Percentiles rank a stretch among this genome's conserved stretches.
Conservation (phyloP, 228 moss, liverwort and hornwort species). For the Sphagnum fallax region DNA sequence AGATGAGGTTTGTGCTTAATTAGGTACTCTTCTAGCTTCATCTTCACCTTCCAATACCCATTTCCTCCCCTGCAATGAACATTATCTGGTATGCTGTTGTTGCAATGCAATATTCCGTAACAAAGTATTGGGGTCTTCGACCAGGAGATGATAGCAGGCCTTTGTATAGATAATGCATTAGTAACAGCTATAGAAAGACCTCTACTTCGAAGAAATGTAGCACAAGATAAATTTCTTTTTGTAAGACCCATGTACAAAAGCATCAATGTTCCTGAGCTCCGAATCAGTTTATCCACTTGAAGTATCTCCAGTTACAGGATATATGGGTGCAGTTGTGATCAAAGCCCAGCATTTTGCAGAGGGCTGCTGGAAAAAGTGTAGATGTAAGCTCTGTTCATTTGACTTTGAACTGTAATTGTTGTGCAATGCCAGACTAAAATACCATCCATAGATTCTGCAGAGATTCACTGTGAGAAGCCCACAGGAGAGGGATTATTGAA, state of each 20-base stretch:
- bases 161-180: slow-evolving; percentile 82
- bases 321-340: background rate
- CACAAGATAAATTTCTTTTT: slow-evolving; percentile 22
- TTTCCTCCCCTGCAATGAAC: too few species aligned
- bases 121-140: background rate
- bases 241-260: background rate
- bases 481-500: slow-evolving; percentile 66
- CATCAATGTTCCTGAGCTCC: background rate
- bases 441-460: slow-evolving; percentile 70
- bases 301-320: background rate
- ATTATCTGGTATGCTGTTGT: too few species aligned
- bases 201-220: slow-evolving; percentile 89
- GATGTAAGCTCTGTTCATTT: too few species aligned
- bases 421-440: slow-evolving; percentile 51
- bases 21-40: background rate
- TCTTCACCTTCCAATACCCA: background rate
- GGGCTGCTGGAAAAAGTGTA: slow-evolving; percentile 9
- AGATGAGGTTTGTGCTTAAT: slow-evolving; percentile 33
- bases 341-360: slow-evolving; percentile 72
- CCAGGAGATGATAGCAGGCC: slow-evolving; percentile 83
- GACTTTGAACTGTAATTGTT: background rate
- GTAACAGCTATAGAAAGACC: slow-evolving; percentile 80
- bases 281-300: background rate
- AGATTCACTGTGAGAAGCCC: slow-evolving; percentile 82
- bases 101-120: too few species aligned